phyloP scores from a whole-genome alignment of 306 rosid genomes.

The Inga leiocalycina region DNA sequence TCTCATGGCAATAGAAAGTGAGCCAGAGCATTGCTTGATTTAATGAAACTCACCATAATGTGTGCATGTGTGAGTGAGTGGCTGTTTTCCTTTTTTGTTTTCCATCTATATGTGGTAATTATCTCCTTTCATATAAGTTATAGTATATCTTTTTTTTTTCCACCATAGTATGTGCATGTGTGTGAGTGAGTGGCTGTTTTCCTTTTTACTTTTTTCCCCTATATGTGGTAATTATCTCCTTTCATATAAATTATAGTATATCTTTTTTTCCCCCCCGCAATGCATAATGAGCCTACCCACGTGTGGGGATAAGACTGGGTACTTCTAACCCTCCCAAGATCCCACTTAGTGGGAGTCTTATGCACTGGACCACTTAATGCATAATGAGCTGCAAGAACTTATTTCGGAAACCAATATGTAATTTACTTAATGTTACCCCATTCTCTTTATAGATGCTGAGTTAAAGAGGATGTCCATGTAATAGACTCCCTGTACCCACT shows the following conservation, averaged over 20 bases:
- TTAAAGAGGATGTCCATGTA: constrained; percentile 16
- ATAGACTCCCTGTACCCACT: not conserved
- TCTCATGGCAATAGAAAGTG: not conserved
- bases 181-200: not conserved
- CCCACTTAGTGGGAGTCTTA: too few relatives aligned
- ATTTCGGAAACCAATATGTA: not conserved
- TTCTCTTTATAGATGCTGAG: not conserved
- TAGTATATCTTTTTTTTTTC: not conserved
- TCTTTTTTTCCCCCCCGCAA: not conserved
- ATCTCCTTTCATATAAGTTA: not conserved
- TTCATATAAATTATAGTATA: not conserved
- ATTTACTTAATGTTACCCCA: not conserved
- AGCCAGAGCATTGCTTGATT: constrained; percentile 15
- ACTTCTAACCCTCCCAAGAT: too few relatives aligned
- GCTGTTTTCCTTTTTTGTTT: not conserved
- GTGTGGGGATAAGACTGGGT: too few relatives aligned
- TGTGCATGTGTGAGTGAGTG: not conserved
- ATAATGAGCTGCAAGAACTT: not conserved
- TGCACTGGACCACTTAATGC: not conserved
- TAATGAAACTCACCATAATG: constrained; percentile 22
- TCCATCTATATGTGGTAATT: too few relatives aligned
- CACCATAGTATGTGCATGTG: too few relatives aligned
- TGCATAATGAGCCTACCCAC: too few relatives aligned
- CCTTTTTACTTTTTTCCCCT: not conserved
- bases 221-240: not conserved